A percentile compares a stretch with the other conserved stretches of the same genome.
Conservation (phyloP, 495 filamentous ascomycete genomes). For the Talaromyces liani region DNA sequence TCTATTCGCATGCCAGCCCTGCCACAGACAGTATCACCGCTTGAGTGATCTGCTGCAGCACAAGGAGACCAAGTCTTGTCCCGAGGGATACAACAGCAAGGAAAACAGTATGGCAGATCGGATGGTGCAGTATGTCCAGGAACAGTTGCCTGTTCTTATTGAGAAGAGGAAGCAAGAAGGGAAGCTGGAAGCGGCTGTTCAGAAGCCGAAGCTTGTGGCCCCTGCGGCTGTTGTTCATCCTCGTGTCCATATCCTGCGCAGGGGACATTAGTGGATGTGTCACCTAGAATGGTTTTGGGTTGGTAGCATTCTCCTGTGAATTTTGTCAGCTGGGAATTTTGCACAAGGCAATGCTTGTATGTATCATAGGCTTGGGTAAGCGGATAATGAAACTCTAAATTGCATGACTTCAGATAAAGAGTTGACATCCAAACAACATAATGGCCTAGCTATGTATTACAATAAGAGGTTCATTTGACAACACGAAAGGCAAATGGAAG, state of each 20-base stretch:
- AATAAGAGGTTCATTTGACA: too few relatives aligned
- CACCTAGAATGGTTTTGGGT: not conserved
- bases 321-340: not conserved
- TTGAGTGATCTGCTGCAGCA: conserved; percentile 7
- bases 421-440: not conserved
- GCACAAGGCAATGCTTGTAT: not conserved
- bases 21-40: not conserved
- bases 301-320: not conserved
- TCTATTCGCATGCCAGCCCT: not conserved
- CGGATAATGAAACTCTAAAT: not conserved
- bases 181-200: not conserved
- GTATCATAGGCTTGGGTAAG: not conserved
- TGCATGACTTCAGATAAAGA: not conserved
- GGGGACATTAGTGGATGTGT: not conserved
- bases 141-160: not conserved
- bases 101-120: not conserved
- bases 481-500: not conserved
- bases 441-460: not conserved
- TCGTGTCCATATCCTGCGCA: not conserved
- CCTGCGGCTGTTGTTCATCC: not conserved
- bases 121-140: conserved; percentile 1
- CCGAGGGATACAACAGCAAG: not conserved
- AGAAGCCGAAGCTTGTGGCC: not conserved
- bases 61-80: not conserved
- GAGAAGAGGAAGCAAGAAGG: not conserved